These are phyloP conservation scores for Afroboletus lepidellus DNA, from an alignment of 1,284 basidiomycete species.

Conservation along the genomic window DNA sequence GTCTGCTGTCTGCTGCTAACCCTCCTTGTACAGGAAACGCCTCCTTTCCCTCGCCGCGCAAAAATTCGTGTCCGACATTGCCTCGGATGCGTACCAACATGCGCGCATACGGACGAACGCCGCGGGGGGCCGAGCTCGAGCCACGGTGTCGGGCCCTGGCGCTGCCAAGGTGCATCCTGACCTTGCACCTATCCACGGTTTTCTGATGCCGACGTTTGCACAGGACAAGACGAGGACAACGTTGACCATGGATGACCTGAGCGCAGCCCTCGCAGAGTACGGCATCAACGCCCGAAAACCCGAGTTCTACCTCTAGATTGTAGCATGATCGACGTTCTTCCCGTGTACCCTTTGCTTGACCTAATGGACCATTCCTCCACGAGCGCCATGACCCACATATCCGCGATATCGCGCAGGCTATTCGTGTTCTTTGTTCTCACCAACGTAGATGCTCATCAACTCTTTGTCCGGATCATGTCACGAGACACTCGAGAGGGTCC, in stretches of 20 bases:
- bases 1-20: conserved; percentile 4
- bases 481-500: too few species aligned
- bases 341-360: neutral
- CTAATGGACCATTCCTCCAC: neutral
- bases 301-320: conserved; percentile 74
- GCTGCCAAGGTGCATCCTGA: conserved; percentile 55
- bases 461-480: neutral
- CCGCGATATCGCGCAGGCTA: neutral
- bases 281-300: conserved; percentile 94
- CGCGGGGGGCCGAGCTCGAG: conserved; percentile 62
- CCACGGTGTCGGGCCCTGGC: conserved; percentile 52
- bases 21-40: conserved; percentile 67
- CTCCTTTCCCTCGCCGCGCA: conserved; percentile 94
- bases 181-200: neutral
- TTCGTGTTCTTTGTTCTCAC: neutral
- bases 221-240: conserved; percentile 95
- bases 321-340: neutral
- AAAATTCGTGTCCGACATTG: conserved; percentile 97
- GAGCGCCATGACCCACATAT: neutral
- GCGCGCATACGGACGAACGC: conserved; percentile 90
- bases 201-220: conserved; percentile 1
- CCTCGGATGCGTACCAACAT: conserved; percentile 96
- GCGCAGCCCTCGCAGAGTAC: conserved; percentile 90
- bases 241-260: conserved; percentile 96
- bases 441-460: neutral